phyloP scores from a whole-genome alignment of 129 eudicot species.

The Flaveria ramosissima region DNA sequence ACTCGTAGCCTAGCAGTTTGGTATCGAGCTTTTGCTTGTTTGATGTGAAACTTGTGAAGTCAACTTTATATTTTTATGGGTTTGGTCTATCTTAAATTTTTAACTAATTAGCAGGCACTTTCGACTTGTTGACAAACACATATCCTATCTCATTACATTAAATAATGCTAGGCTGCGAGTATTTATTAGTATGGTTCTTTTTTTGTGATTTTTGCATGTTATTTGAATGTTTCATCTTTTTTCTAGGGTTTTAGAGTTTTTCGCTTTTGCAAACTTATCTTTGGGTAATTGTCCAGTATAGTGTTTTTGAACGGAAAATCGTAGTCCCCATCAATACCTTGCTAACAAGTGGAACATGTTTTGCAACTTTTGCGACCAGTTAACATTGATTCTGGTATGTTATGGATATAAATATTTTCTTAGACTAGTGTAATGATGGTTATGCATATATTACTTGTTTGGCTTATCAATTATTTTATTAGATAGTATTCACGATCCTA shows the following conservation, averaged over 20 bases:
- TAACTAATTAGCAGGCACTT: neutral
- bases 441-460: too few species aligned
- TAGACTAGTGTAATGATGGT: too few species aligned
- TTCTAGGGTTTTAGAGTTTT: neutral
- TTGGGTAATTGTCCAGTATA: neutral
- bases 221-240: neutral
- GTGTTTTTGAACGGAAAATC: too few species aligned
- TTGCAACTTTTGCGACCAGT: neutral
- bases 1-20: constrained; percentile 22
- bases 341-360: too few species aligned
- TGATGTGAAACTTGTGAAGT: constrained; percentile 18
- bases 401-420: too few species aligned
- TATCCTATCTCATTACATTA: constrained; percentile 10
- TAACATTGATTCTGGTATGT: too few species aligned
- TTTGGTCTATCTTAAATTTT: neutral
- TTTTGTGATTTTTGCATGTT: neutral
- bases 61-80: constrained; percentile 12
- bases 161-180: constrained; percentile 30
- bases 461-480: too few species aligned
- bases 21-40: constrained; percentile 1
- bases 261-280: neutral
- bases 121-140: constrained; percentile 17
- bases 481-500: too few species aligned
- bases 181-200: neutral
- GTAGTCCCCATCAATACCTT: too few species aligned